Evolutionary conservation across 2,329 filamentous ascomycete genomes (phyloP), one percentile per base, ranked within the genome.

Genomic region (Bipolaris cookei): DNA sequence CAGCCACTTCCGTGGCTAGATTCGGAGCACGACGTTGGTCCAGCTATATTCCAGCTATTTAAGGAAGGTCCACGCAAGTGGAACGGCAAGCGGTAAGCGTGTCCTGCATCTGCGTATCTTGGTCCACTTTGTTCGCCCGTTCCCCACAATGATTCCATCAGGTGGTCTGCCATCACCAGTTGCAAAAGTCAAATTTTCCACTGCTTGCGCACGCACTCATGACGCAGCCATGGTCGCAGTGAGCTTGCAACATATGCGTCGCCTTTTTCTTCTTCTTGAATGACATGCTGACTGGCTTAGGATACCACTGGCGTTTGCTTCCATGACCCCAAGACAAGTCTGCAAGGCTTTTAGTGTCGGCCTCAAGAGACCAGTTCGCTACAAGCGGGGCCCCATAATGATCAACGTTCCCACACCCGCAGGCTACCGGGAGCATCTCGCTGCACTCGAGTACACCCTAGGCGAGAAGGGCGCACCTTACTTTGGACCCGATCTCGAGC

Each of bases 1-100:
- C 90, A 89, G 56, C 91, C 92, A 62, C 83, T 99, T 35, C 95
- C 95, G 0, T 99, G 94, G 92, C 82, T 99, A 37, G 95, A 99
- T 72, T 92, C 93, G 4, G 95, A 98, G 77, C 94, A 98, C 72
- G 95, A 99, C 69, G 89, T 97, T 41, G 95, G 95, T 3, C 92
- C 95, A 1, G 91, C 94, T 2, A 86, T 98, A 44, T 81, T 97
- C 54, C 94, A 98, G 74, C 88, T 98, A 54, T 94, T 98, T 83
- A 98, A 97, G 77, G 93, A 98, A 74, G 94, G 94, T 1, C 85
- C 90, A 4, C 82, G 84, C 63, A 92, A 91, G 76, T 98, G 94
- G 93, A 88, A 89, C 69, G 86, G 87, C 44, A 85, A 88, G 73
- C 82, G 86, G 86, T 89, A 79, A 76, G 83, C 74, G 58, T 54